These are phyloP conservation scores for Pseudonitzschia multiseries DNA, from an alignment of 108 stramenopile species.

Conservation along the genomic window DNA sequence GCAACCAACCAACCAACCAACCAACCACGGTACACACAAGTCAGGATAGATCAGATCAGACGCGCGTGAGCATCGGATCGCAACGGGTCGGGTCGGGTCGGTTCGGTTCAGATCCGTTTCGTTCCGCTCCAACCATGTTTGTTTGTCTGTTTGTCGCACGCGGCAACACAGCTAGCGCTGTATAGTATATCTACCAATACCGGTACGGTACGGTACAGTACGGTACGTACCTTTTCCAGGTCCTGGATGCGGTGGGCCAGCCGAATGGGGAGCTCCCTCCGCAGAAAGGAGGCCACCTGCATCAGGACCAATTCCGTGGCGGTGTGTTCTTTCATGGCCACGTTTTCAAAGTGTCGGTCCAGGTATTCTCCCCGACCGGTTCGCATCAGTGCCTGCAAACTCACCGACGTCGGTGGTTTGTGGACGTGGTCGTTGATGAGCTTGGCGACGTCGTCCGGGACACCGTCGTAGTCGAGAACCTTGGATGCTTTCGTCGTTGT, in stretches of 20 bases:
- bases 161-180: no score
- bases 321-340: slow-evolving; percentile 30
- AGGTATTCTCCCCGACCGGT: slow-evolving; percentile 84
- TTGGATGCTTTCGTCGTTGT: not conserved
- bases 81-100: no score
- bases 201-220: no score
- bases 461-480: slow-evolving; percentile 28
- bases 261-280: slow-evolving; percentile 95
- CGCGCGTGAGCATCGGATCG: no score
- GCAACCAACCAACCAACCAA: no score
- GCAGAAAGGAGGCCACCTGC: slow-evolving; percentile 89
- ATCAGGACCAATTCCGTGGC: slow-evolving; percentile 61
- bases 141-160: no score
- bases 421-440: slow-evolving; percentile 42
- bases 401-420: slow-evolving; percentile 62
- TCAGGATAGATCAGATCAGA: not conserved
- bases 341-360: slow-evolving; percentile 58
- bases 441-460: slow-evolving; percentile 28
- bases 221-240: slow-evolving; percentile 63
- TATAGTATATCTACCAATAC: no score
- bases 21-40: no score
- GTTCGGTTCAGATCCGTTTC: no score
- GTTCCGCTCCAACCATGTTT: no score
- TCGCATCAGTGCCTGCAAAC: slow-evolving; percentile 78
- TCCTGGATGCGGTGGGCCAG: slow-evolving; percentile 94